Conservation (phyloP, 2,329 filamentous ascomycete species). For the Calonectria hawksworthii region DNA sequence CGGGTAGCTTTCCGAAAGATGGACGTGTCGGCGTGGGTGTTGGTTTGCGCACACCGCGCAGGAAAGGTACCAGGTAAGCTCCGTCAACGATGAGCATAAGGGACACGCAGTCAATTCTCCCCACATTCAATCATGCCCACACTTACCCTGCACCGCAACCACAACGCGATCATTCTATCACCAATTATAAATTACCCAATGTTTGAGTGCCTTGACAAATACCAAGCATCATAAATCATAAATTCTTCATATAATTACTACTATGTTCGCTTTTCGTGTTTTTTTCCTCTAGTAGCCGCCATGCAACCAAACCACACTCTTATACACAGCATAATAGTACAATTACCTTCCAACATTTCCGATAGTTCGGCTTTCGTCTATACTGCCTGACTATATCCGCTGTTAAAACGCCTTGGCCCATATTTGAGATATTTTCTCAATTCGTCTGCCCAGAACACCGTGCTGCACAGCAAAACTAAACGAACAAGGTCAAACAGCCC, state of each 20-base stretch:
- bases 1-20: constrained; percentile 18
- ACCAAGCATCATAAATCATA: background rate
- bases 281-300: constrained; percentile 18
- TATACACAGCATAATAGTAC: constrained; percentile 34
- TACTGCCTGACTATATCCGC: constrained; percentile 76
- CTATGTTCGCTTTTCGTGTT: constrained; percentile 10
- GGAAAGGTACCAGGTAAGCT: constrained; percentile 27
- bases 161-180: background rate
- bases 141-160: constrained; percentile 38
- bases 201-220: background rate
- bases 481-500: constrained; percentile 79
- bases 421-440: constrained; percentile 83
- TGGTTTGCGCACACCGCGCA: constrained; percentile 30
- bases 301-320: constrained; percentile 34
- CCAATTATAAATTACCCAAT: background rate
- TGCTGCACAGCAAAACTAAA: constrained; percentile 83
- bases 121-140: constrained; percentile 28
- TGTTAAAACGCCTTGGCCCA: constrained; percentile 68
- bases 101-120: constrained; percentile 45
- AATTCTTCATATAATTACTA: constrained; percentile 11
- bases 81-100: constrained; percentile 30
- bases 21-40: constrained; percentile 28
- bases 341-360: constrained; percentile 17
- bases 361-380: constrained; percentile 50
- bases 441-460: constrained; percentile 97